These are phyloP conservation scores for Trichophyton rubrum DNA, from an alignment of 2,329 filamentous ascomycete species.

Conservation along the genomic window DNA sequence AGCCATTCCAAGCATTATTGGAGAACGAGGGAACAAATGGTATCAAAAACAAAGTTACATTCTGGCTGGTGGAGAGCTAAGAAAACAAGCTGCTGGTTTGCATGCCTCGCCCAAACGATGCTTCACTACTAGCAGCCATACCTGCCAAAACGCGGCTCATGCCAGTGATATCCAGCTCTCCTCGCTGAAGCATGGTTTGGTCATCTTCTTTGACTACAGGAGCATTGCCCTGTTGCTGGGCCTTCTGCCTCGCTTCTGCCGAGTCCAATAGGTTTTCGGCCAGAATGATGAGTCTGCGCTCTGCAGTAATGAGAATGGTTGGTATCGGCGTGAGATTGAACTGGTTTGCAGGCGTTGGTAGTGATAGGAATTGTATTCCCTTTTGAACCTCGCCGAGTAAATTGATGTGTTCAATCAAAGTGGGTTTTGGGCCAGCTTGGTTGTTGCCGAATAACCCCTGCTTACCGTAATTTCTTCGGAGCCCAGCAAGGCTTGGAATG, in stretches of 20 bases:
- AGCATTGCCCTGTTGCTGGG: not conserved
- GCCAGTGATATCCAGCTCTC: conserved; percentile 36
- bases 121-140: conserved; percentile 26
- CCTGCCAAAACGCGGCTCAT: conserved; percentile 36
- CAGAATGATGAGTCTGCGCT: conserved; percentile 30
- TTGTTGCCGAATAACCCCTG: conserved; percentile 29
- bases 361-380: conserved; percentile 27
- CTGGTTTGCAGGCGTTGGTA: conserved; percentile 12
- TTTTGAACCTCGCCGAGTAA: conserved; percentile 32
- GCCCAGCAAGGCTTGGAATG: conserved; percentile 32
- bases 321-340: conserved; percentile 15
- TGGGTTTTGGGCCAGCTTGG: conserved; percentile 28
- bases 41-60: not conserved
- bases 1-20: not conserved
- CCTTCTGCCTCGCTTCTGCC: conserved; percentile 8
- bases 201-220: not conserved
- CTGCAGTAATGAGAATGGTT: conserved; percentile 31
- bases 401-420: conserved; percentile 27
- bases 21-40: not conserved
- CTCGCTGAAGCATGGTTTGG: conserved; percentile 24
- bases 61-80: not conserved
- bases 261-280: conserved; percentile 21
- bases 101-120: conserved; percentile 21
- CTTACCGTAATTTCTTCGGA: conserved; percentile 33
- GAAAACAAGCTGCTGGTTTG: not conserved